Base-by-base conservation (phyloP, 2,329 filamentous ascomycete genomes). In the Eutypa lata region DNA sequence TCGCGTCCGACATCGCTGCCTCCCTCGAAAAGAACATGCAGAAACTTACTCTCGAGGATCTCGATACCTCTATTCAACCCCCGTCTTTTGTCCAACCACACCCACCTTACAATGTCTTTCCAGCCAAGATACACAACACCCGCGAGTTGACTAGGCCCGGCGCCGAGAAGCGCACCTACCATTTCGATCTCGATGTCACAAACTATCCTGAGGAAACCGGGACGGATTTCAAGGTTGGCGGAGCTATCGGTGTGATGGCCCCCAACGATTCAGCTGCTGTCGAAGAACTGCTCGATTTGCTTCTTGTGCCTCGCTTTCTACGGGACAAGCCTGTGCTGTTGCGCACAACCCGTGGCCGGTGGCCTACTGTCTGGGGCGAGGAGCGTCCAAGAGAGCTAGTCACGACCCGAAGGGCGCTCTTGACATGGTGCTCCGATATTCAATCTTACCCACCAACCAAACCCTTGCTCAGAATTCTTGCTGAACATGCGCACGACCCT, bases 311-410 rank as follows among this genome's bases (percentile, higher is more conserved):
- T 3, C 87, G 84, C 37, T 90, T 88, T 66, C 79, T 94, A 55
- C 88, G 94, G 28, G 89, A 96, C 73, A 94, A 90, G 77, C 87
- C 88, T 14, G 81, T 96, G 18, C 76, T 88, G 18, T 74, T 97
- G 61, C 86, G 86, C 69, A 97, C 94, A 0, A 84, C 81, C 35
- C 83, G 80, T 55, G 93, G 93, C 33, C 83, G 94, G 48, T 99
- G 93, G 93, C 94, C 94, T 3, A 99, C 94, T 0, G 95, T 99
- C 48, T 99, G 94, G 94, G 94, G 93, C 42, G 90, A 96, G 2
- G 93, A 97, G 19, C 74, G 89, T 70, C 73, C 92, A 7, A 84
- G 94, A 52, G 87, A 94, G 68, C 77, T 99, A n/a, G 78, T 92
- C 52, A 96, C 93, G 3, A 97, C 92, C 0, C 86, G 93, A 47